Evolutionary conservation across 768 basidiomycete species (phyloP), one percentile per base, ranked within the genome.

Genomic region (Suillus sp.): DNA sequence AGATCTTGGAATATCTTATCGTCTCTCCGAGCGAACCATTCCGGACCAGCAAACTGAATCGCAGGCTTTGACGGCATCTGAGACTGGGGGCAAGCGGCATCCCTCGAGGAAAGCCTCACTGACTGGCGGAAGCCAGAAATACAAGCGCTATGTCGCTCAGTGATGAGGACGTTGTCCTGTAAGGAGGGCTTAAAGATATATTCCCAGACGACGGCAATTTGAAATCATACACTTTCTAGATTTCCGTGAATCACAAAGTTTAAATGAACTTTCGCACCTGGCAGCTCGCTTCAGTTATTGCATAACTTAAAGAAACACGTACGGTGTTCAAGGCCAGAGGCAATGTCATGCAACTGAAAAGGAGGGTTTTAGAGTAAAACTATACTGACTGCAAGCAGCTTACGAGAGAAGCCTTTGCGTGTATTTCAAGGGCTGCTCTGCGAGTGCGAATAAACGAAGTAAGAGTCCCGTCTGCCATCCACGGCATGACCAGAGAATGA

Each of bases 141-240:
- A 16, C 35, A 37, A 10, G 54, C 54, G 4, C 54, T 22, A 2
- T 56, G 54, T 56, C 35, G 54, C 54, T 56, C 54, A 38, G 35
- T 37, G 25, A 56, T 56, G 54, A 56, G 54, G 37, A 56, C 16
- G 54, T 56, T 56, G 22, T 56, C 54, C 54, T 56, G 35, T 37
- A 16, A 10, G 7, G 35, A 56, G 8, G 22, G 9, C 37, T 56
- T 2, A 25, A 16, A n/a, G 4, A 6, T 9, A n/a, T 25, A 16
- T 37, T 37, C 22, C n/a, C 14, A 25, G 4, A 25, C 2, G 9
- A 14, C 22, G 2, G 1, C 9, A 0, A 22, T 13, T 13, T 34
- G 32, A 54, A 54, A 55, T 25, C 54, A 9, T 55, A 55, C 54
- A 25, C 35, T 55, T 22, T 55, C 54, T 37, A 55, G 34, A 7